These are phyloP conservation scores for Brassica juncea DNA, from an alignment of 345 rosid genomes.

Conservation along the genomic window DNA sequence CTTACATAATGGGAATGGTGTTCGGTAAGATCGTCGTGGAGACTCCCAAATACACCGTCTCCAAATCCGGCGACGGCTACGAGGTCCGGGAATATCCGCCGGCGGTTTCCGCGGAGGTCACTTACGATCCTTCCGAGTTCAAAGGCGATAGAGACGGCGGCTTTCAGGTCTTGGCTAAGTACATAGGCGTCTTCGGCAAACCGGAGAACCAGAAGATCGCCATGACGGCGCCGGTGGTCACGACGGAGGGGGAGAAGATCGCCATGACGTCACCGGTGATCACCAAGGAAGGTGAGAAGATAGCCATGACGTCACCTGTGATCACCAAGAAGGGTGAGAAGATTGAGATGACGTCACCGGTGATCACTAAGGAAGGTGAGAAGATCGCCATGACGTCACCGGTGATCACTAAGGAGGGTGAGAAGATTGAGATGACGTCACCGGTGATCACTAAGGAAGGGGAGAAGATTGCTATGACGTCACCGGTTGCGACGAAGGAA, in stretches of 20 bases:
- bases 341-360: constrained; percentile 88
- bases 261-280: constrained; percentile 92
- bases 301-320: constrained; percentile 88
- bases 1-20: constrained; percentile 64
- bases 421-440: constrained; percentile 82
- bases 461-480: constrained; percentile 82
- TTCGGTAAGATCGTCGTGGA: constrained; percentile 75
- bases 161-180: constrained; percentile 68
- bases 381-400: constrained; percentile 88
- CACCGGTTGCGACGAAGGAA: constrained; percentile 73
- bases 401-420: constrained; percentile 62
- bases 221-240: constrained; percentile 90
- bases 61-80: constrained; percentile 52
- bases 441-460: constrained; percentile 69
- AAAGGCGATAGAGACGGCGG: constrained; percentile 80
- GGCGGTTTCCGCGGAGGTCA: constrained; percentile 67
- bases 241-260: constrained; percentile 61
- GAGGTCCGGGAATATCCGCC: constrained; percentile 80
- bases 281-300: constrained; percentile 62
- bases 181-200: constrained; percentile 80
- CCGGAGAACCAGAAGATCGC: constrained; percentile 78
- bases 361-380: constrained; percentile 66
- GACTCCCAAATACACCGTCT: constrained; percentile 66
- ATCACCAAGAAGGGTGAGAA: constrained; percentile 64
- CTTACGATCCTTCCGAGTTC: constrained; percentile 67